Percentiles rank a stretch among this genome's conserved stretches.
Evolutionary conservation across 2,329 filamentous ascomycete species (phyloP).

Genomic region (Epichloe amarillans): DNA sequence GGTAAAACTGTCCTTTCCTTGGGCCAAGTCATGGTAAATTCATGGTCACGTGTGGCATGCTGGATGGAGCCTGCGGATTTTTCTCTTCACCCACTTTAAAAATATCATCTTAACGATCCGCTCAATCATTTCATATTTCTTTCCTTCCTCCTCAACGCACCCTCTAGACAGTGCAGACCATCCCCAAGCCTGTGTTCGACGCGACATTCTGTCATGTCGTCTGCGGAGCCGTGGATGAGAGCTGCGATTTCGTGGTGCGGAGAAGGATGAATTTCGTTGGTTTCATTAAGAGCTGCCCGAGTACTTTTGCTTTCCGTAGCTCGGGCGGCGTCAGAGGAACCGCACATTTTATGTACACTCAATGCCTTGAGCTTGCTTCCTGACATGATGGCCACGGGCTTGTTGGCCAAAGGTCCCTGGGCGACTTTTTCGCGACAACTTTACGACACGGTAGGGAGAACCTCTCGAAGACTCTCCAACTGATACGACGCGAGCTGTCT

Average conservation of each 20-base stretch:
- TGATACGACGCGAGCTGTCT: too few relatives aligned
- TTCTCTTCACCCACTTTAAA: not conserved
- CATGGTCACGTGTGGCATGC: slow-evolving; percentile 7
- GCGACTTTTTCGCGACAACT: too few relatives aligned
- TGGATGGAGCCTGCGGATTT: not conserved
- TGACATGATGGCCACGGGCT: not conserved
- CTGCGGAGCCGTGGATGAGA: slow-evolving; percentile 47
- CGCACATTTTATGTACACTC: slow-evolving; percentile 16
- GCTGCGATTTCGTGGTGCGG: slow-evolving; percentile 45
- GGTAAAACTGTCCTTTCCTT: not conserved
- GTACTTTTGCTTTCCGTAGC: slow-evolving; percentile 25
- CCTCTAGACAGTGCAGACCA: slow-evolving; percentile 81
- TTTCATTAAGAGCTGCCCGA: slow-evolving; percentile 46
- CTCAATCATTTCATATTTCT: slow-evolving; percentile 30
- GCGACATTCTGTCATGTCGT: slow-evolving; percentile 53
- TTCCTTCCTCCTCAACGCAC: slow-evolving; percentile 47
- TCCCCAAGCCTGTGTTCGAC: slow-evolving; percentile 42
- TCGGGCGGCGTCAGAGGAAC: slow-evolving; percentile 30
- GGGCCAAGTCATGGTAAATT: too few relatives aligned
- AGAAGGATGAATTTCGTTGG: slow-evolving; percentile 33
- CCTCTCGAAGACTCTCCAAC: too few relatives aligned
- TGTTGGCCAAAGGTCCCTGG: not conserved
- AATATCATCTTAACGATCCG: not conserved
- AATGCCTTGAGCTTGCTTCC: not conserved
- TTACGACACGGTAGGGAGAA: too few relatives aligned